Conservation (phyloP, 73 alveolate species). For the Durusdinium trenchii region DNA sequence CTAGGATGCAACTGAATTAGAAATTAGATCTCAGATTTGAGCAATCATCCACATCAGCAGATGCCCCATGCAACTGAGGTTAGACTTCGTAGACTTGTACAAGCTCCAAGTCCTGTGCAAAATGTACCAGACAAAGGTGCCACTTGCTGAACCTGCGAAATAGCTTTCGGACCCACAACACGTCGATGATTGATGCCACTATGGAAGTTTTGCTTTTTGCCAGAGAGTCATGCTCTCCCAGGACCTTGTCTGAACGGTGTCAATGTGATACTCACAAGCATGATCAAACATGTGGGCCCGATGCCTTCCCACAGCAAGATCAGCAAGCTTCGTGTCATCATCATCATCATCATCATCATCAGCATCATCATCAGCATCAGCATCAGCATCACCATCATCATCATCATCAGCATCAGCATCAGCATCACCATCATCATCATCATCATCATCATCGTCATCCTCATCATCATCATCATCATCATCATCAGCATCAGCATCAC, state of each 20-base stretch:
- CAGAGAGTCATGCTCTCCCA: no score
- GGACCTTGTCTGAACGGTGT: no score
- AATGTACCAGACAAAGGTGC: constrained; percentile 79
- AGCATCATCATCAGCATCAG: constrained; percentile 14
- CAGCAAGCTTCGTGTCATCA: neutral
- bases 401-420: neutral
- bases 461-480: neutral
- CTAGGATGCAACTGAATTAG: neutral
- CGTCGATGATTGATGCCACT: no score
- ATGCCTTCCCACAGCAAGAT: no score
- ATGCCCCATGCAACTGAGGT: neutral
- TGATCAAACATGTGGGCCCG: no score
- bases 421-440: neutral
- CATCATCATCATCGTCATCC: neutral
- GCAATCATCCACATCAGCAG: neutral
- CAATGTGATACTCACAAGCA: no score
- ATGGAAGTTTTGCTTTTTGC: no score
- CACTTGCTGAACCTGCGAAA: neutral
- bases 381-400: constrained; percentile 39
- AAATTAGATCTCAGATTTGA: neutral
- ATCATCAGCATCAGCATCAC: neutral
- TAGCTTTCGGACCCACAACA: no score
- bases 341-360: neutral
- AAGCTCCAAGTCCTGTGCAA: constrained; percentile 83
- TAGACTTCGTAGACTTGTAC: constrained; percentile 68